Evolutionary conservation across 805 yeast genomes (phyloP).

Genomic region (Metschnikowia peoriensis): DNA sequence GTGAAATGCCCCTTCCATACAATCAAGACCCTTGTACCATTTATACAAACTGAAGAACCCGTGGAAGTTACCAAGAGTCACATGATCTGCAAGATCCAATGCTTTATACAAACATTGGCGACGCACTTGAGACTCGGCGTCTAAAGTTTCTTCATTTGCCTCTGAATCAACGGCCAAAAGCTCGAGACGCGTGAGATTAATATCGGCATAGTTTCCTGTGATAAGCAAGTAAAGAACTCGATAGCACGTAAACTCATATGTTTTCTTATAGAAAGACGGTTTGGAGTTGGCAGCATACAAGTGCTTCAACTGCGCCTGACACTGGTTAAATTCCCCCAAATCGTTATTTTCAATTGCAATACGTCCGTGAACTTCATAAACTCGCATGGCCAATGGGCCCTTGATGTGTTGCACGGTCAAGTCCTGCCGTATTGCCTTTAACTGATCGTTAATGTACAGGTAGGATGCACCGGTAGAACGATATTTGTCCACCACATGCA

Average conservation of each 20-base stretch:
- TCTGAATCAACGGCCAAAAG: constrained; percentile 7
- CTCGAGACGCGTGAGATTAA: constrained; percentile 38
- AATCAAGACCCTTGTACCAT: constrained; percentile 6
- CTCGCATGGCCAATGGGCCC: constrained; percentile 69
- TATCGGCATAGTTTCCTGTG: constrained; percentile 63
- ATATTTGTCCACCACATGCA: constrained; percentile 53
- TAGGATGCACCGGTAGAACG: constrained; percentile 50
- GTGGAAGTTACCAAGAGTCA: constrained; percentile 15
- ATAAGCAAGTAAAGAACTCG: constrained; percentile 71
- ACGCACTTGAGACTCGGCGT: not conserved
- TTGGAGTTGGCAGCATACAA: constrained; percentile 49
- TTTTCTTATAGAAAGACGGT: constrained; percentile 5
- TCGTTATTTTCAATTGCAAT: constrained; percentile 83
- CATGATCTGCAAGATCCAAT: constrained; percentile 9
- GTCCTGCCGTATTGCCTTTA: constrained; percentile 91
- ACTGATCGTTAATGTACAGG: constrained; percentile 80
- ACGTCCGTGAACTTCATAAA: constrained; percentile 83
- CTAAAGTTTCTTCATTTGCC: not conserved
- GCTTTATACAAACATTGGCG: constrained; percentile 13
- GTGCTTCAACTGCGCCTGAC: constrained; percentile 75
- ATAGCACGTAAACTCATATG: constrained; percentile 66
- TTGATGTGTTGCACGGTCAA: constrained; percentile 86
- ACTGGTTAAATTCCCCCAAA: constrained; percentile 92
- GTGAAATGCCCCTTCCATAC: constrained; percentile 14
- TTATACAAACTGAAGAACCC: constrained; percentile 36